A percentile compares a stretch with the other conserved stretches of the same genome.
phyloP scores from a whole-genome alignment of 2,329 filamentous ascomycete species.

The Aspergillus sp. region DNA sequence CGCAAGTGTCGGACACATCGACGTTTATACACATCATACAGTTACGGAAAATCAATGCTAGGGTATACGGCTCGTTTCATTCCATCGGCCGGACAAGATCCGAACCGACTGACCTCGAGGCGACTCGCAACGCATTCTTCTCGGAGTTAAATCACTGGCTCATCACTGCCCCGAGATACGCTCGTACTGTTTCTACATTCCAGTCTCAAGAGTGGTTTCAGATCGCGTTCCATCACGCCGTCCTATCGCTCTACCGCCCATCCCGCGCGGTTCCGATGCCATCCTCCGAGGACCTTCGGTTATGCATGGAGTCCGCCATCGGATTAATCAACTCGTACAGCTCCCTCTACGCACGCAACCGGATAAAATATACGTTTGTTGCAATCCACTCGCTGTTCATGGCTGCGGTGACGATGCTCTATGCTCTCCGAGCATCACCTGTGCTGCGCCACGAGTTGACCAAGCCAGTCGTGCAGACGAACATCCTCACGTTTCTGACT shows the following conservation, averaged over 20 bases:
- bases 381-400: slow-evolving; percentile 28
- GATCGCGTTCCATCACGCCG: slow-evolving; percentile 27
- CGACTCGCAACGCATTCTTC: background rate
- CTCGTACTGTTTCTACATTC: slow-evolving; percentile 20
- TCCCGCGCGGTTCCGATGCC: slow-evolving; percentile 21
- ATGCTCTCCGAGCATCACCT: slow-evolving; percentile 24
- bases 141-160: slow-evolving; percentile 24
- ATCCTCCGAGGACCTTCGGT: slow-evolving; percentile 9
- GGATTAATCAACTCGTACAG: slow-evolving; percentile 15
- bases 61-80: slow-evolving; percentile 21
- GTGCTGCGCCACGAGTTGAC: slow-evolving; percentile 13
- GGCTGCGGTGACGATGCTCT: slow-evolving; percentile 29
- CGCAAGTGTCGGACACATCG: slow-evolving; percentile 18
- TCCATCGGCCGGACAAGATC: slow-evolving; percentile 8
- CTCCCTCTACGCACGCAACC: slow-evolving; percentile 26
- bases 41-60: slow-evolving; percentile 24
- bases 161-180: slow-evolving; percentile 23
- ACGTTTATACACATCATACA: slow-evolving; percentile 28
- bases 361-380: slow-evolving; percentile 28
- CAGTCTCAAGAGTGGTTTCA: slow-evolving; percentile 31
- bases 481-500: slow-evolving; percentile 14
- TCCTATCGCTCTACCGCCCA: slow-evolving; percentile 24
- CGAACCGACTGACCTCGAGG: background rate
- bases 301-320: slow-evolving; percentile 12
- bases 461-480: slow-evolving; percentile 10